Evolutionary conservation across 225 moss, liverwort and hornwort genomes (phyloP), one percentile per base, ranked within the genome.

Genomic region (Ulota crispa): DNA sequence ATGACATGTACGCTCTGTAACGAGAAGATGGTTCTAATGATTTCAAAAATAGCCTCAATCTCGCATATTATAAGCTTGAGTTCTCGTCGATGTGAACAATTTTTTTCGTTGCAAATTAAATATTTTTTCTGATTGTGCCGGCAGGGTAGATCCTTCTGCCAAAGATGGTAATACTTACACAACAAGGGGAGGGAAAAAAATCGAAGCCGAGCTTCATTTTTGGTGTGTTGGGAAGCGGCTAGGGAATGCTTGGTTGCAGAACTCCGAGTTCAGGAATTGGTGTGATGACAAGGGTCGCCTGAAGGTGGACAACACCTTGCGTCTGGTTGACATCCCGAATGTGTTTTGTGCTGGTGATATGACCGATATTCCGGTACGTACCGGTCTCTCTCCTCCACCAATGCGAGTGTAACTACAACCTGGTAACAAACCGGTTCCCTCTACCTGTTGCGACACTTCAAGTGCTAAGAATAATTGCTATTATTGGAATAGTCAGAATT

Each of bases 281-380:
- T 71, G 91, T 65, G 88, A 88, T 39, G 78, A 82, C 2, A 81
- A 81, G 8, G 92, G 93, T 75, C 77, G 76, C 21, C 26, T 94
- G 36, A 86, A 88, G 59, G 89, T 94, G 57, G 93, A 93, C 50
- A 66, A 26, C 3, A 85, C 84, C 13, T 55, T 88, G 78, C 90
- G 86, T 41, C 75, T 96, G 42, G 64, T 79, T 32, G 83, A 89
- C 23, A 42, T 89, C 75, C 76, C 88, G 4, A 93, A 93, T 73
- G 86, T 96, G 16, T 96, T 96, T 78, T 89, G 87, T 52, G 91
- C 89, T 16, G 90, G 93, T 78, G 94, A 96, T 65, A 68, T 94
- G 32, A 93, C 87, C 3, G 69, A 92, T 74, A 86, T 89, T 76
- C 74, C 80, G 87, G 90, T 92, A 81, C 16, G 4, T 24, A 11